Base-by-base conservation (phyloP, 2,329 filamentous ascomycete species). In the Alternaria novae-zelandiae region DNA sequence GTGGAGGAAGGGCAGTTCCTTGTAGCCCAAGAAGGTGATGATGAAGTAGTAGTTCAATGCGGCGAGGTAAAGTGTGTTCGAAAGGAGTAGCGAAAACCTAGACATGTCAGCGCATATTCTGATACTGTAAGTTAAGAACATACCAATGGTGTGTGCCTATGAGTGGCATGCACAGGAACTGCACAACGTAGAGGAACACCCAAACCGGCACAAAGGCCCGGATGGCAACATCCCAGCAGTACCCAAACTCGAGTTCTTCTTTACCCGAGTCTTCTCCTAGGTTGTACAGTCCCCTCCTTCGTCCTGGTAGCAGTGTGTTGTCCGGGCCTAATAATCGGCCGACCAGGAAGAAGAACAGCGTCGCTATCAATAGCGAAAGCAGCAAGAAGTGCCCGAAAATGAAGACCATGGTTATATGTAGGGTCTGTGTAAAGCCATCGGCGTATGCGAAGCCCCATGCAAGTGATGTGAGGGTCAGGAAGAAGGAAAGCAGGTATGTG, bases 171-270 rank as follows among this genome's bases (percentile, higher is more conserved):
- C 90, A 84, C 45, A 91, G 78, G 76, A 90, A 91, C 71, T 91
- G 89, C 44, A 90, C 80, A 51, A 90, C 87, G 68, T 90, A 90
- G 25, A 91, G 82, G 72, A 90, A 88, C 25, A 89, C 83, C 83
- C 89, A 91, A 5, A 90, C 83, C 0, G 89, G 88, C 68, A 91
- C 88, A 78, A 90, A 91, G 0, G 89, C 88, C 41, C 89, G 83
- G 43, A 90, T 91, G 1, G 87, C 86, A 20, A 90, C 89, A 80
- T 91, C 89, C 79, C 90, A 91, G 77, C 89, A 91, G 75, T 91
- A 91, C 57, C 89, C 89, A 79, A 91, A 91, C 73, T 91, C 89
- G 65, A 91, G 77, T 63, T 86, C 86, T 58, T 90, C 88, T 21
- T 72, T 76, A 28, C 85, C 85, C 7, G 66, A 59, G 6, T 62